phyloP scores from a whole-genome alignment of 371 early-diverging fungal genomes.

The Mortierella sp. region DNA sequence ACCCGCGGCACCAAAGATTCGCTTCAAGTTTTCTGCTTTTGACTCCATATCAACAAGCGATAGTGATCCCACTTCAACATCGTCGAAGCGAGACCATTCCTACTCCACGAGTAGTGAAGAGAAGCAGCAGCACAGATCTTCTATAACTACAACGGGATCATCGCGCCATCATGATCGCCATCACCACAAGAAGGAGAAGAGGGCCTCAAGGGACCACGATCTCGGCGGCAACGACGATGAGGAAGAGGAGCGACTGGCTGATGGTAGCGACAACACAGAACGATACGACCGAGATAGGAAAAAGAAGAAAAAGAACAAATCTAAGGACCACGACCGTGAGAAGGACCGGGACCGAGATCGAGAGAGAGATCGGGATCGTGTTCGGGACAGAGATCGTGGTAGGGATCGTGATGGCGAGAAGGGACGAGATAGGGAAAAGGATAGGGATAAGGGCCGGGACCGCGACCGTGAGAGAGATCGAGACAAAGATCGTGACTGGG shows the following conservation, averaged over 20 bases:
- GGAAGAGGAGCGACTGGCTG: slow-evolving; percentile 7
- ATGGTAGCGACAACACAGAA: not conserved
- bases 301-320: slow-evolving; percentile 53
- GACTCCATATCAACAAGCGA: slow-evolving; percentile 25
- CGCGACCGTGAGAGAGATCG: slow-evolving; percentile 26
- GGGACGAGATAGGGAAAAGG: too few relatives aligned
- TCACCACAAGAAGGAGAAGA: slow-evolving; percentile 46
- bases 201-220: slow-evolving; percentile 43
- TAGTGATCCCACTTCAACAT: slow-evolving; percentile 14
- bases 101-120: slow-evolving; percentile 14
- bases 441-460: slow-evolving; percentile 13
- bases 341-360: slow-evolving; percentile 19
- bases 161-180: not conserved
- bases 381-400: slow-evolving; percentile 19
- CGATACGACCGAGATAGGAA: slow-evolving; percentile 52
- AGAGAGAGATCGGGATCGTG: slow-evolving; percentile 16
- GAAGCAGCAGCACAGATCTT: slow-evolving; percentile 18
- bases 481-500: slow-evolving; percentile 14
- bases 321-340: slow-evolving; percentile 46
- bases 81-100: slow-evolving; percentile 39
- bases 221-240: slow-evolving; percentile 29
- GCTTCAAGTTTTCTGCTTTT: slow-evolving; percentile 49
- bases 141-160: slow-evolving; percentile 28
- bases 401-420: slow-evolving; percentile 19
- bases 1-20: slow-evolving; percentile 43